Base-by-base conservation (phyloP, 352 stramenopile genomes). In the Saprolegnia parasitica region DNA sequence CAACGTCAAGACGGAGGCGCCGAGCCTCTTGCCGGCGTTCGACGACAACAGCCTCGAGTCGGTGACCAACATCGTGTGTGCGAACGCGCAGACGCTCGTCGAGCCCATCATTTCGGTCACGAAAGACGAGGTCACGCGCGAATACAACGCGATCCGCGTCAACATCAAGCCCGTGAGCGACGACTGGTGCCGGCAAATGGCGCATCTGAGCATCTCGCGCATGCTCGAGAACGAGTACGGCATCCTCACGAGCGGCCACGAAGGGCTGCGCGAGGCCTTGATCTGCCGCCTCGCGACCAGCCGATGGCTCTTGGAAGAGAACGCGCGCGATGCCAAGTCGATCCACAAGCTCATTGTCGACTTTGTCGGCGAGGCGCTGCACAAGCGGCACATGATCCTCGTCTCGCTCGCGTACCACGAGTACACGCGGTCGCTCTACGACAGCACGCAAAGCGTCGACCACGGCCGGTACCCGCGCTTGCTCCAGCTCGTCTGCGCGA, bases 181-280 rank as follows among this genome's bases (percentile, higher is more conserved):
- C 2, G 74, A 72, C 0, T 93, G 85, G 85, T 88, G 79, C 61
- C 81, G 81, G 21, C 83, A 91, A 74, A 90, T 93, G 83, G 82
- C 85, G 20, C 72, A 82, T 10, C 78, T 82, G 45, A 82, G 83
- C 6, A 73, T 93, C 20, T 62, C 76, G 58, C 83, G 85, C 23
- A 90, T 93, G 45, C 78, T 93, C 26, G 78, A 85, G 68, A 90
- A 89, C 65, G 83, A 91, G 49, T 88, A 89, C 39, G 85, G 85
- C 49, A 80, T 82, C 11, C 79, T 80, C 21, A 84, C 89, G 70
- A 78, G 81, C 64, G 83, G 83, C 5, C 77, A 91, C 29, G 81
- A 88, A 62, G 45, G 67, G 24, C 73, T 90, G 47, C 83, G 85
- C 20, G 83, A 91, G 74, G 68, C 74, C n/a, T 65, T 93, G 42